A percentile compares a stretch with the other conserved stretches of the same genome.
phyloP scores from a whole-genome alignment of 2,329 filamentous ascomycete genomes.

The Diaporthe helianthi region DNA sequence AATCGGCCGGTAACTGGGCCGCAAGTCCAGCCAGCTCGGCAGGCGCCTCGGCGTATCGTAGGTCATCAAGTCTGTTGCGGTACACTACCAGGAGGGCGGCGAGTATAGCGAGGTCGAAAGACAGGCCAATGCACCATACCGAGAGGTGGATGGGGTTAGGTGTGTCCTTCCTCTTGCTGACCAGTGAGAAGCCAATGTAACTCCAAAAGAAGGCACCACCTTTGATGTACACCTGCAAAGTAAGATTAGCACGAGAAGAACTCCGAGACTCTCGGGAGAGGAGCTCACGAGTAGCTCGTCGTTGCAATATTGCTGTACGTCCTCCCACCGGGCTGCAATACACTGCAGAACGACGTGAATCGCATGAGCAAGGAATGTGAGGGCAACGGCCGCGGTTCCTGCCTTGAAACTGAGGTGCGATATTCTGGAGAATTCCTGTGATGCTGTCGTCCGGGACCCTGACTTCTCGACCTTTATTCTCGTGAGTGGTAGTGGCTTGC shows the following conservation, averaged over 20 bases:
- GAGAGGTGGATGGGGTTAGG: conserved; percentile 81
- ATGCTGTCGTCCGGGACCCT: conserved; percentile 43
- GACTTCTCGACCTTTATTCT: conserved; percentile 57
- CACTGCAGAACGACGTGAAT: conserved; percentile 77
- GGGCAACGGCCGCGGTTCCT: conserved; percentile 72
- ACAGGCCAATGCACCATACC: conserved; percentile 78
- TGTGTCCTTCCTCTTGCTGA: conserved; percentile 77
- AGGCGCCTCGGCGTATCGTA: conserved; percentile 48
- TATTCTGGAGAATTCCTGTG: conserved; percentile 52
- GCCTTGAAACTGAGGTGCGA: conserved; percentile 78
- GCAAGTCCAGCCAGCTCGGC: conserved; percentile 59
- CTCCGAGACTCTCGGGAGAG: neutral
- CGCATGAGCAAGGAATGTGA: conserved; percentile 79
- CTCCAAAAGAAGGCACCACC: conserved; percentile 88
- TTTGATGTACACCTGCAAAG: conserved; percentile 77
- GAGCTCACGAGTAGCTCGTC: conserved; percentile 33
- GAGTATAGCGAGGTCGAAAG: conserved; percentile 76
- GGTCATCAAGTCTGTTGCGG: conserved; percentile 50
- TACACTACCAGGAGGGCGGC: conserved; percentile 73
- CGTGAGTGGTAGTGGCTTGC: conserved; percentile 79
- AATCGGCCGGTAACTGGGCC: conserved; percentile 25
- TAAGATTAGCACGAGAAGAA: conserved; percentile 9
- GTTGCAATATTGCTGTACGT: conserved; percentile 46
- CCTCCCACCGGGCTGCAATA: conserved; percentile 52
- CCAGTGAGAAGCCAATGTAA: conserved; percentile 83